These are phyloP conservation scores for Pigoraptor vietnamica DNA, from an alignment of 78 protist species.

Conservation along the genomic window DNA sequence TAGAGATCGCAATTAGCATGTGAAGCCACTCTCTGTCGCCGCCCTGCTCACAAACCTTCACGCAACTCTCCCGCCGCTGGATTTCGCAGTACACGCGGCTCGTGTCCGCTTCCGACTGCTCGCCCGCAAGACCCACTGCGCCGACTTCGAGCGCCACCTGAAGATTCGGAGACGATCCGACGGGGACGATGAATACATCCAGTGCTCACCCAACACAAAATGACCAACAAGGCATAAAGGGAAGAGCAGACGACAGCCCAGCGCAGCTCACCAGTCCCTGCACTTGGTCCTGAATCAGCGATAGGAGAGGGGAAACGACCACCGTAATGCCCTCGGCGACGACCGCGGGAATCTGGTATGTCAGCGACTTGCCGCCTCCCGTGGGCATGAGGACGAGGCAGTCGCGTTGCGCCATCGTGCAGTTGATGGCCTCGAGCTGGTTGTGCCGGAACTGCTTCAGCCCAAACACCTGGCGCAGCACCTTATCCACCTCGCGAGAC, in stretches of 20 bases:
- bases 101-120: not conserved
- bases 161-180: no score
- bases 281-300: slow-evolving; percentile 98
- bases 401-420: slow-evolving; percentile 69
- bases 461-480: slow-evolving; percentile 16
- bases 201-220: not conserved
- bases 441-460: slow-evolving; percentile 47
- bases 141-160: not conserved
- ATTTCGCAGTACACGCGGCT: not conserved
- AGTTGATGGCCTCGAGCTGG: slow-evolving; percentile 81
- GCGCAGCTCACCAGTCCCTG: not conserved
- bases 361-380: slow-evolving; percentile 98
- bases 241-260: no score
- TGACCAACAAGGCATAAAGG: not conserved
- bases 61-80: not conserved
- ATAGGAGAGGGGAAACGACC: slow-evolving; percentile 94
- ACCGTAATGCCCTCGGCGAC: slow-evolving; percentile 57
- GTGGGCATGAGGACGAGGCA: slow-evolving; percentile 95
- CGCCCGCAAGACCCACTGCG: not conserved
- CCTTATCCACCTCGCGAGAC: not conserved
- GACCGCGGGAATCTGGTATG: slow-evolving; percentile 87
- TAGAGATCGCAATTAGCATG: no score
- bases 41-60: not conserved
- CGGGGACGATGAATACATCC: no score
- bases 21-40: no score